Percentiles rank a stretch among this genome's conserved stretches.
phyloP scores from a whole-genome alignment of 805 yeast genomes.

The Suhomyces emberorum region DNA sequence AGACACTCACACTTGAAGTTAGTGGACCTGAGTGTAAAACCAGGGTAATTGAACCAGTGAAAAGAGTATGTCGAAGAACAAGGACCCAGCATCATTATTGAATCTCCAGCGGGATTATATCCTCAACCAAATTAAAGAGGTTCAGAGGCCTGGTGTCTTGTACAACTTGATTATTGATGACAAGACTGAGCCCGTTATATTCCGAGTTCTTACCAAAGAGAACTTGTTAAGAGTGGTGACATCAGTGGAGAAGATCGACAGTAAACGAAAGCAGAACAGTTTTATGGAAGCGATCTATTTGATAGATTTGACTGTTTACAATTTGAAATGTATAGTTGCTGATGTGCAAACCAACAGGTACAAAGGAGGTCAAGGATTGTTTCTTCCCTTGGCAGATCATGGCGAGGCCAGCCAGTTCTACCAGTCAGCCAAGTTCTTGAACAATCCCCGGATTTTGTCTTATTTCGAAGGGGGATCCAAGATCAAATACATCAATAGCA shows the following conservation, averaged over 20 bases:
- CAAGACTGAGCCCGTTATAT: constrained; percentile 46
- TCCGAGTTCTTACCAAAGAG: constrained; percentile 46
- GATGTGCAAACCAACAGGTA: constrained; percentile 76
- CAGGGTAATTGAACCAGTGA: too few species aligned
- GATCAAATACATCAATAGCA: constrained; percentile 30
- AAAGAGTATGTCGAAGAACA: constrained; percentile 20
- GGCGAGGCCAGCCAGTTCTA: constrained; percentile 16
- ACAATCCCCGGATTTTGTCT: constrained; percentile 26
- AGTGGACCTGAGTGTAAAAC: too few species aligned
- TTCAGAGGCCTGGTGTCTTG: constrained; percentile 28
- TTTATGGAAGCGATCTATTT: constrained; percentile 79
- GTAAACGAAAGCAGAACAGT: constrained; percentile 55
- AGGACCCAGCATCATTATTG: constrained; percentile 27
- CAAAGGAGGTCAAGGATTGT: constrained; percentile 66
- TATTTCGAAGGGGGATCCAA: constrained; percentile 31
- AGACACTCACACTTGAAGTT: too few species aligned
- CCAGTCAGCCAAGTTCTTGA: constrained; percentile 22
- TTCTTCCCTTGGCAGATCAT: constrained; percentile 49
- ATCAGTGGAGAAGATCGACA: constrained; percentile 63
- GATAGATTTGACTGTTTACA: constrained; percentile 63
- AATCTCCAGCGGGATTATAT: constrained; percentile 29
- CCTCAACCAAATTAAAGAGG: constrained; percentile 27
- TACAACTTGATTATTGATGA: constrained; percentile 53
- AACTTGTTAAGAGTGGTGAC: constrained; percentile 54
- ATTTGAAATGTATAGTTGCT: constrained; percentile 71